A percentile compares a stretch with the other conserved stretches of the same genome.
Conservation (phyloP, 169 alveolate species). For the Eimeria praecox region DNA sequence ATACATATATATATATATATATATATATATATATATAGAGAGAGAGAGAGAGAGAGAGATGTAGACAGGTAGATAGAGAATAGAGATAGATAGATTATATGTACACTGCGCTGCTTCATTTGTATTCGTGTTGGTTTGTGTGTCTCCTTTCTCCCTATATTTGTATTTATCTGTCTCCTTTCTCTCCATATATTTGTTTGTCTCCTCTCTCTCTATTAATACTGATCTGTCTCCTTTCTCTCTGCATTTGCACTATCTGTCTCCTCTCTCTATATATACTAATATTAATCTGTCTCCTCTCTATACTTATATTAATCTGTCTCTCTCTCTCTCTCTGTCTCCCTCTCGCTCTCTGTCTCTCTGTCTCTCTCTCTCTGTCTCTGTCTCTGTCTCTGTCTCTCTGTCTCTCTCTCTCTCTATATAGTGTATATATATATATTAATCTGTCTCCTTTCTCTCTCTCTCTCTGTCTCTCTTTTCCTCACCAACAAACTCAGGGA, state of each 20-base stretch:
- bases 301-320: neutral
- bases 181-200: neutral
- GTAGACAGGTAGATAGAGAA: no score
- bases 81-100: neutral
- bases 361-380: no score
- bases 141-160: neutral
- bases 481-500: constrained; percentile 59
- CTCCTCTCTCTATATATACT: neutral
- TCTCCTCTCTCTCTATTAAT: neutral
- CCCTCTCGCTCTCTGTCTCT: neutral
- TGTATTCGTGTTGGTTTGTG: neutral
- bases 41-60: no score
- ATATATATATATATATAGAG: no score
- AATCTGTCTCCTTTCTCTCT: neutral
- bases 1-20: no score
- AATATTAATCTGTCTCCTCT: neutral
- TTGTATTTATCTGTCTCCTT: neutral
- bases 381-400: no score
- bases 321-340: neutral
- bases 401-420: no score
- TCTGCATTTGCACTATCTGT: no score
- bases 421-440: neutral
- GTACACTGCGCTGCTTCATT: neutral
- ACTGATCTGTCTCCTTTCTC: no score
- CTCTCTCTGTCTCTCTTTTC: neutral